Evolutionary conservation across 2,329 filamentous ascomycete species (phyloP), one percentile per base, ranked within the genome.

Genomic region (Fusarium napiforme): DNA sequence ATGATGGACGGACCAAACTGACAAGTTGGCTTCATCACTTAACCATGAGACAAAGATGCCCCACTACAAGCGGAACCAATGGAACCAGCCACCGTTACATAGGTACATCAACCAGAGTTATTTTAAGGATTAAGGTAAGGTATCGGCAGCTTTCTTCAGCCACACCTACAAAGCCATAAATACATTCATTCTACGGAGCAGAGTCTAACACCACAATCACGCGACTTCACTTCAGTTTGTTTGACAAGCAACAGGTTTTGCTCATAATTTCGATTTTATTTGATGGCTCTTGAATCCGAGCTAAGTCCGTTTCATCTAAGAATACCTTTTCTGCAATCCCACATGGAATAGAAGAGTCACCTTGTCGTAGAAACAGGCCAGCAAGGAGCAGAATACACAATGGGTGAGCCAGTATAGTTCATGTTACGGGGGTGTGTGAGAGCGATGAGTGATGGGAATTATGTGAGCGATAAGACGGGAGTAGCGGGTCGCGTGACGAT

Each of bases 1-100:
- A 78, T 78, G 72, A 76, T 76, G 68, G 69, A 75, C 75, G 68
- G 69, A 76, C 75, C 69, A 70, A 78, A 78, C 74, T 77, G 67
- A 70, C 67, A 70, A 78, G 75, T 72, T 78, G 77, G 69, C 77
- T 78, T 78, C 60, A 78, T 70, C 60, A 53, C 32, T 58, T 50
- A 58, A 60, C 49, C 62, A 74, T 69, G 60, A 74, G 68, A 74
- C 40, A 45, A 52, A 52, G 16, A 36, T 40, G 72, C 73, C 69
- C 72, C 72, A 73, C 69, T 67, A 67, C 69, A 58, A 47, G 47
- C 18, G 26, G 37, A 52, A 46, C 40, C 37, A 69, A 23, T 23
- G 23, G 23, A 23, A 53, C 40, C 43, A 69, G 72, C 69, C 69
- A 74, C 72, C 63, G 19, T n/a, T 21, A 39, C 50, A 37, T 32